Evolutionary conservation across 257 asterid species (phyloP).

Genomic region (Lantana camara): DNA sequence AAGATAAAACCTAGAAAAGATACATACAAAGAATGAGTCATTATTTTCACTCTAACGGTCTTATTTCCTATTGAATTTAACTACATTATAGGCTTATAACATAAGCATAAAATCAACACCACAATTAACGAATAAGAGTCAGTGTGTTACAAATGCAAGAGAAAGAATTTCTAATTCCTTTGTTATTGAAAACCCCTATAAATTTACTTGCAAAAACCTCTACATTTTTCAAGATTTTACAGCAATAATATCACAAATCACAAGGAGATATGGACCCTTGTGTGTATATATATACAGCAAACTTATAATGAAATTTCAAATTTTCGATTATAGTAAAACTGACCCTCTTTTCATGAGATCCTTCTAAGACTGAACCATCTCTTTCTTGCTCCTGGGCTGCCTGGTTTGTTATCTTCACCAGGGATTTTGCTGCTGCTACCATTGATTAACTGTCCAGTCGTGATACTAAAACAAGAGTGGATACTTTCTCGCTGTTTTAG

Average conservation of each 20-base stretch:
- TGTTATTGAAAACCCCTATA: not conserved
- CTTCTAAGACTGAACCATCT: conserved; percentile 59
- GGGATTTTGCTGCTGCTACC: conserved; percentile 61
- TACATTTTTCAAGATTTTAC: conserved; percentile 20
- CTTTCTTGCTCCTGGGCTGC: conserved; percentile 61
- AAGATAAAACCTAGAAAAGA: not conserved
- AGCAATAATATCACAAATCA: not conserved
- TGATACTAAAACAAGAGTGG: conserved; percentile 66
- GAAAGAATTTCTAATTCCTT: conserved; percentile 8
- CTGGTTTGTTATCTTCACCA: conserved; percentile 6
- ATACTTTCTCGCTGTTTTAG: conserved; percentile 69
- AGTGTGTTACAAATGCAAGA: not conserved
- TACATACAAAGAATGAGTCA: not conserved
- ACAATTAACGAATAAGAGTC: not conserved
- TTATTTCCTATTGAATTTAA: not conserved
- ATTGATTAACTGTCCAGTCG: conserved; percentile 57
- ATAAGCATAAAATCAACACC: not conserved
- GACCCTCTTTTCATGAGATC: conserved; percentile 40
- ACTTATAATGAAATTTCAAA: not conserved
- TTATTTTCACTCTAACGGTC: not conserved
- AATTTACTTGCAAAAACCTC: conserved; percentile 23
- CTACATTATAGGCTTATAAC: not conserved
- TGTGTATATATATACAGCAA: not conserved
- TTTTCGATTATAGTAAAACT: not conserved
- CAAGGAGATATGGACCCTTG: not conserved